A percentile compares a stretch with the other conserved stretches of the same genome.
Conservation (phyloP, 176 grass and related monocot genomes). For the Puya raimondii region DNA sequence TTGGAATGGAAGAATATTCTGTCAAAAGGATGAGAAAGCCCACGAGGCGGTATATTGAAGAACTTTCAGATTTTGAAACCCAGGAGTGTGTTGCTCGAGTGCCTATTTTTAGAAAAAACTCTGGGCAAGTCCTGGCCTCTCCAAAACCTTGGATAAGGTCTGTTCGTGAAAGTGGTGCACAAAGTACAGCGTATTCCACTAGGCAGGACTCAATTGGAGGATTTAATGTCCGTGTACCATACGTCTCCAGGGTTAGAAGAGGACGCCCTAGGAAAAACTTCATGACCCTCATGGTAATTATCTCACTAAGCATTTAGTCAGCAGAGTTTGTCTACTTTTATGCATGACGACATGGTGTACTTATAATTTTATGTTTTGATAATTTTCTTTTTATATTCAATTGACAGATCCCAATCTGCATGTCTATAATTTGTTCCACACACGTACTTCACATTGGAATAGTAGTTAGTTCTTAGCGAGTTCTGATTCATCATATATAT, state of each 20-base stretch:
- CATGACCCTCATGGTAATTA: slow-evolving; percentile 63
- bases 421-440: no score
- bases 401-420: no score
- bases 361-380: not conserved
- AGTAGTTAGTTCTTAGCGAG: no score
- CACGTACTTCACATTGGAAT: no score
- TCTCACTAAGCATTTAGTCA: slow-evolving; percentile 18
- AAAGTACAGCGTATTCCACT: slow-evolving; percentile 31
- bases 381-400: not conserved
- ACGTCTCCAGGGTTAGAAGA: slow-evolving; percentile 69
- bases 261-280: slow-evolving; percentile 72
- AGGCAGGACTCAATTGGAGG: slow-evolving; percentile 78
- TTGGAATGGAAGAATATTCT: slow-evolving; percentile 27
- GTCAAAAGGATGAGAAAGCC: slow-evolving; percentile 83
- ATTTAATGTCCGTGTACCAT: slow-evolving; percentile 72
- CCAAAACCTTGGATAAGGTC: slow-evolving; percentile 25
- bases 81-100: slow-evolving; percentile 38
- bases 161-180: slow-evolving; percentile 32
- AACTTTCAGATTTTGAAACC: slow-evolving; percentile 56
- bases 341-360: not conserved
- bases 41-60: slow-evolving; percentile 96
- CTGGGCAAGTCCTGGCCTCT: slow-evolving; percentile 25
- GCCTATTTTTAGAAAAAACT: slow-evolving; percentile 37
- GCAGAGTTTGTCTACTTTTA: not conserved
- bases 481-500: no score